Evolutionary conservation across 2,329 filamentous ascomycete species (phyloP), one percentile per base, ranked within the genome.

Genomic region (Zelopaecilomyces penicillatus): DNA sequence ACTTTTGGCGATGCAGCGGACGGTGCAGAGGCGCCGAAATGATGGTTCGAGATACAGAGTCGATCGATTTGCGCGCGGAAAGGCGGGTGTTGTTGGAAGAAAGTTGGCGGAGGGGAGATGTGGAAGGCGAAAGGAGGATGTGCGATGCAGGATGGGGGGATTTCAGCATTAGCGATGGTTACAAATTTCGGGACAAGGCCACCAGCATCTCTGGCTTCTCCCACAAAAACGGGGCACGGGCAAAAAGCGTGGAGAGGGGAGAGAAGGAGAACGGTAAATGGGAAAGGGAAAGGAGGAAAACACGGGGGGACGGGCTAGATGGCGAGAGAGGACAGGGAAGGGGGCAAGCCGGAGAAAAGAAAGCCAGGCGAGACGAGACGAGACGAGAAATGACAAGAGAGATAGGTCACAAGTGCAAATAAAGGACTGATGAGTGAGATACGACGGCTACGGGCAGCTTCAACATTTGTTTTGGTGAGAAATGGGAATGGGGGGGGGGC

Each of bases 11-110:
- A 67, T 67, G 62, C 50, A 52, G 57, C 50, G 45, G 58, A 55
- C 55, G 52, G 44, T 42, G 52, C 52, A 59, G 60, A 45, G 55
- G 61, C 61, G 61, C 51, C 53, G 55, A 60, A 65, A 65, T 59
- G 68, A 74, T 73, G 69, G 52, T 57, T 53, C 54, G 52, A 45
- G 41, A 49, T 38, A 47, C 40, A 49, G 57, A 54, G 54, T 59
- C 45, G 48, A 49, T 50, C 44, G 41, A 45, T 52, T 57, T 42
- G 41, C 37, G 49, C 57, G 61, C 55, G 54, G 54, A 34, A 34
- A 34, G 57, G 56, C 57, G 56, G 60, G 56, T 56, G 59, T 58
- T 62, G 65, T 38, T 28, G 37, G 39, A 27, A 31, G 39, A 41
- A 63, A 59, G 52, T 59, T 58, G 56, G 53, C 52, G 53, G 59